Conservation (phyloP, 805 yeast genomes). For the Grigorovia humatica region DNA sequence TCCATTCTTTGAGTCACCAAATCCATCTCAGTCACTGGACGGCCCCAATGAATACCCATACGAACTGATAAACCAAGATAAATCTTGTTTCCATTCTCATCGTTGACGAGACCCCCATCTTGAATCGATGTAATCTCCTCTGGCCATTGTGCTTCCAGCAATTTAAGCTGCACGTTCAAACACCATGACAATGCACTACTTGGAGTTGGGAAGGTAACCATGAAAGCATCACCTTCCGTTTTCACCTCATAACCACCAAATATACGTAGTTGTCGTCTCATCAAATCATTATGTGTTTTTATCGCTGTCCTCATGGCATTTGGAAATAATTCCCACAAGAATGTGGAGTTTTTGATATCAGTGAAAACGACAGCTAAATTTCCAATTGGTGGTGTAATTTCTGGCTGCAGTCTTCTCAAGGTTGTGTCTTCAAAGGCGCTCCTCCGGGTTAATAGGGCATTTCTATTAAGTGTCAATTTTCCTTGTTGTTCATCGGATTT, state of each 20-base stretch:
- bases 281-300: conserved; percentile 82
- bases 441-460: conserved; percentile 35
- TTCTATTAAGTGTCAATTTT: conserved; percentile 29
- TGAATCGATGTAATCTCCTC: conserved; percentile 74
- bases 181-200: conserved; percentile 90
- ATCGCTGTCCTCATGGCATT: conserved; percentile 95
- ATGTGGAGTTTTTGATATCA: conserved; percentile 89
- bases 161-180: conserved; percentile 78
- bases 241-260: conserved; percentile 98
- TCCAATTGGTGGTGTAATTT: conserved; percentile 91
- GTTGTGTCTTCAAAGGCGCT: conserved; percentile 64
- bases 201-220: conserved; percentile 93
- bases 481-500: conserved; percentile 32
- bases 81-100: conserved; percentile 44
- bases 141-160: conserved; percentile 90
- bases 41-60: conserved; percentile 98
- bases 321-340: conserved; percentile 88
- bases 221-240: conserved; percentile 98
- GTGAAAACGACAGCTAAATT: conserved; percentile 94
- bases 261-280: conserved; percentile 86
- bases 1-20: conserved; percentile 96
- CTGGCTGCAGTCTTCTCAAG: conserved; percentile 74
- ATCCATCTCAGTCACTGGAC: conserved; percentile 92
- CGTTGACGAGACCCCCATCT: conserved; percentile 75
- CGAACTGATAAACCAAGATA: conserved; percentile 89